Base-by-base conservation (phyloP, 2,329 filamentous ascomycete genomes). In the Tetracladium maxilliforme region DNA sequence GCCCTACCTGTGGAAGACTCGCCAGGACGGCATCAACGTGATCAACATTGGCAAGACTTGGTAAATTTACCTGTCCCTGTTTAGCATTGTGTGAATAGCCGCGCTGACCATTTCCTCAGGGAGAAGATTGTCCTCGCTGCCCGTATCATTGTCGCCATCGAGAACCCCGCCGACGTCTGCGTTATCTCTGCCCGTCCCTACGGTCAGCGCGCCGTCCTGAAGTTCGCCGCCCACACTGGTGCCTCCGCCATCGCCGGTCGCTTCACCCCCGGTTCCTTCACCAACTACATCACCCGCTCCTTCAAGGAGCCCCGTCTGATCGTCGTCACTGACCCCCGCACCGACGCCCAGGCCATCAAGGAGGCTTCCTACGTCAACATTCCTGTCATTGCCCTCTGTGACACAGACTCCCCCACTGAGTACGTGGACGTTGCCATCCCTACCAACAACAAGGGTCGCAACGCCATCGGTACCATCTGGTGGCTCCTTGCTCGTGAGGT, bases 241-340 rank as follows among this genome's bases (percentile, higher is more conserved):
- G 86, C 92, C 51, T 81, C 84, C 51, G 81, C 90, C 60, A 98
- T 98, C 53, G 92, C 90, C 51, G 90, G 90, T 68, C 90, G 90
- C 59, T 98, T 98, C 80, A 98, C 90, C 55, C 90, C 90, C 58
- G 90, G 90, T 81, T 93, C 87, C 64, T 98, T 98, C 79, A 98
- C 90, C 73, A 98, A 98, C 77, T 98, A 98, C 80, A 98, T 98
- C 79, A 98, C 92, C 62, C 87, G 90, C 54, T 95, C 90, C 41
- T 98, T 98, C 84, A 94, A 94, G 78, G 90, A 98, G 72, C 90
- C 90, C 55, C 92, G 92, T 61, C 73, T 98, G 54, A 95, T 98
- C 64, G 76, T 98, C 58, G 90, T 98, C 52, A 98, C 90, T 65
- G 90, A 98, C 62, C 90, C 90, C 49, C 87, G 92, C 64, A 98